A percentile compares a stretch with the other conserved stretches of the same genome.
phyloP scores from a whole-genome alignment of 2,329 filamentous ascomycete genomes.

The Cryphonectria naterciae region DNA sequence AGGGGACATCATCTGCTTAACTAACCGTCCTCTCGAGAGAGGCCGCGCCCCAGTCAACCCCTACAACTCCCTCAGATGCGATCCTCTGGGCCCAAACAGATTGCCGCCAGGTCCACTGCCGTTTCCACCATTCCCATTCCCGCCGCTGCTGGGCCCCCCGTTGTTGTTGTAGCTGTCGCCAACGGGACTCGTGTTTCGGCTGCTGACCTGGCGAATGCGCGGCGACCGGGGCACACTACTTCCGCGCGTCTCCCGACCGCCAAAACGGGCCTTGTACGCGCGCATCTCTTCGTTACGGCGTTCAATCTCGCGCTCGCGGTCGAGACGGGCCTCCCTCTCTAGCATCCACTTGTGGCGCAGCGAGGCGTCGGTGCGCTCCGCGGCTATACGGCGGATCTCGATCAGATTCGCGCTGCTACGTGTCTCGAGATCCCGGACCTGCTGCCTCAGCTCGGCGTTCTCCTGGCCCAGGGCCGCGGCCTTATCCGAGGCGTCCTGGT shows the following conservation, averaged over 20 bases:
- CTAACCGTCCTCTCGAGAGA: not conserved
- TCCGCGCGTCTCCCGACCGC: constrained; percentile 59
- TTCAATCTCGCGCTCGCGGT: constrained; percentile 57
- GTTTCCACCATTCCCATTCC: constrained; percentile 12
- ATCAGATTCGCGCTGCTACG: constrained; percentile 51
- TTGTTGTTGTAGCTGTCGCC: constrained; percentile 12
- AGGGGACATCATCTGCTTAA: not conserved
- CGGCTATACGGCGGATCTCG: constrained; percentile 53
- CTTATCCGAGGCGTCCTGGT: constrained; percentile 60
- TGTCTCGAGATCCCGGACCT: constrained; percentile 46
- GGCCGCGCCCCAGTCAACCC: not conserved
- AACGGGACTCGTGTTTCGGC: constrained; percentile 32
- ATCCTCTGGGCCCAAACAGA: constrained; percentile 24
- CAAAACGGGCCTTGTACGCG: constrained; percentile 45
- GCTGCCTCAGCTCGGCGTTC: constrained; percentile 49
- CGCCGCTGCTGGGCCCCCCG: constrained; percentile 1
- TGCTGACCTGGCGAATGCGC: constrained; percentile 40
- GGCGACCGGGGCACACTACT: constrained; percentile 62
- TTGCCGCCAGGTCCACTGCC: constrained; percentile 10
- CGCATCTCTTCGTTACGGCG: constrained; percentile 54
- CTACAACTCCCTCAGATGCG: constrained; percentile 25
- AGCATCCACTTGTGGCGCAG: constrained; percentile 45
- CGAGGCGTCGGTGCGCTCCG: constrained; percentile 39
- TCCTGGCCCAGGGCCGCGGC: constrained; percentile 50
- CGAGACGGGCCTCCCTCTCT: constrained; percentile 47